Evolutionary conservation across 805 yeast species (phyloP).

Genomic region (Kluyveromyces starmeri): DNA sequence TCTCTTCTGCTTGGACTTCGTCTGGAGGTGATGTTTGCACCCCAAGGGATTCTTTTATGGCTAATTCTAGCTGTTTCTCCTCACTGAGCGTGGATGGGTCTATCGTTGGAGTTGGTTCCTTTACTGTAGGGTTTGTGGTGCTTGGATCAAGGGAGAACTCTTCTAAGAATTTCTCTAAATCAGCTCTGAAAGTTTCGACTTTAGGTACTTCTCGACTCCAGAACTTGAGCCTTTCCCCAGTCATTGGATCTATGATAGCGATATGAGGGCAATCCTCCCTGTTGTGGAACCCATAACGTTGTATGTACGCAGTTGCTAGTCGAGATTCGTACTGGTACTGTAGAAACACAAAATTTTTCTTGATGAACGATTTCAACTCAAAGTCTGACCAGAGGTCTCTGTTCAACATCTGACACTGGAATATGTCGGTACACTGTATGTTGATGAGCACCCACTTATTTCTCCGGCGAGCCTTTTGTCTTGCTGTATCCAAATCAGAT

Average conservation of each 20-base stretch:
- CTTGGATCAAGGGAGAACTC: conserved; percentile 56
- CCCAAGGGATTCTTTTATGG: conserved; percentile 60
- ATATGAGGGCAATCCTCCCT: conserved; percentile 63
- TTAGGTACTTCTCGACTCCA: conserved; percentile 67
- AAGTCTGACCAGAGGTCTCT: conserved; percentile 85
- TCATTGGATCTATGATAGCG: conserved; percentile 86
- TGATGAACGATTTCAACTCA: conserved; percentile 54
- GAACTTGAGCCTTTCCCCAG: conserved; percentile 77
- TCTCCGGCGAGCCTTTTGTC: conserved; percentile 45
- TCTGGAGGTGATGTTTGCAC: conserved; percentile 7
- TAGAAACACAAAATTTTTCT: conserved; percentile 65
- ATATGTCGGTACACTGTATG: conserved; percentile 78
- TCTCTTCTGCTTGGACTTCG: conserved; percentile 9
- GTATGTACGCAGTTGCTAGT: conserved; percentile 60
- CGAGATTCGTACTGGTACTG: conserved; percentile 78
- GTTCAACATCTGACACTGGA: conserved; percentile 81
- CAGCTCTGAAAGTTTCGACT: conserved; percentile 51
- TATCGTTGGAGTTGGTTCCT: conserved; percentile 45
- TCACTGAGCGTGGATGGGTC: conserved; percentile 64
- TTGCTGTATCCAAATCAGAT: conserved; percentile 65
- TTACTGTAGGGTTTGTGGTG: conserved; percentile 56
- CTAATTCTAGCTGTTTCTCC: conserved; percentile 75
- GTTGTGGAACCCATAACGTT: conserved; percentile 60
- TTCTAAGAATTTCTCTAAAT: conserved; percentile 59
- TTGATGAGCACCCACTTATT: conserved; percentile 81